Evolutionary conservation across 1,284 basidiomycete species (phyloP).

Genomic region (Psilocybe mexicana): DNA sequence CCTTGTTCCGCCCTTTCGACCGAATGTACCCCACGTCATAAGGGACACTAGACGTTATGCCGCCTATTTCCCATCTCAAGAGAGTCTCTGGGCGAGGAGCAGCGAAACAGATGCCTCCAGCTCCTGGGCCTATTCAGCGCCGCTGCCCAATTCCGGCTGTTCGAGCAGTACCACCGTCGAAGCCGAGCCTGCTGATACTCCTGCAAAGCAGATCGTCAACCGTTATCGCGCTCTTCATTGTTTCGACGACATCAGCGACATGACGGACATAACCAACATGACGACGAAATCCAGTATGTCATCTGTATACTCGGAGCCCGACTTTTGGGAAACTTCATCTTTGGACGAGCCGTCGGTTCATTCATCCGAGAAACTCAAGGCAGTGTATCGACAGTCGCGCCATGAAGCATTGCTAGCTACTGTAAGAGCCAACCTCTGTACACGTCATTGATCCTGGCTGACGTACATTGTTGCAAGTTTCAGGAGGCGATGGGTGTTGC

Average conservation of each 20-base stretch:
- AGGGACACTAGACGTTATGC: constrained; percentile 27
- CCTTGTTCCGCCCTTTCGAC: constrained; percentile 3
- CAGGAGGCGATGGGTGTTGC: constrained; percentile 23
- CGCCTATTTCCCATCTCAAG: constrained; percentile 30
- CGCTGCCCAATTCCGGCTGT: constrained; percentile 25
- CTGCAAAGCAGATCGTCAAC: constrained; percentile 41
- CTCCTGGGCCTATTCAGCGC: constrained; percentile 38
- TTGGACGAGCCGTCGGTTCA: neutral
- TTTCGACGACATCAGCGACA: constrained; percentile 17
- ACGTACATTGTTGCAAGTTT: constrained; percentile 9
- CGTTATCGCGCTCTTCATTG: constrained; percentile 38
- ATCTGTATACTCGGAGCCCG: constrained; percentile 13
- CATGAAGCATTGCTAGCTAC: constrained; percentile 5
- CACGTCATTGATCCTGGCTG: neutral
- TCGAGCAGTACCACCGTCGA: constrained; percentile 26
- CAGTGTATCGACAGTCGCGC: constrained; percentile 8
- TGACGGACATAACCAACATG: constrained; percentile 12
- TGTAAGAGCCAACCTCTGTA: neutral
- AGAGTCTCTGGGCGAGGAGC: constrained; percentile 19
- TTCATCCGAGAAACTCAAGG: neutral
- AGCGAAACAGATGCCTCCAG: constrained; percentile 28
- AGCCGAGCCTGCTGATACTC: constrained; percentile 27
- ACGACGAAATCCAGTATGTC: constrained; percentile 18
- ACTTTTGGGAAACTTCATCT: constrained; percentile 6
- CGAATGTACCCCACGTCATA: neutral